A percentile compares a stretch with the other conserved stretches of the same genome.
These are phyloP conservation scores for Auriculariales sp. DNA, from an alignment of 768 basidiomycete species.

Conservation along the genomic window DNA sequence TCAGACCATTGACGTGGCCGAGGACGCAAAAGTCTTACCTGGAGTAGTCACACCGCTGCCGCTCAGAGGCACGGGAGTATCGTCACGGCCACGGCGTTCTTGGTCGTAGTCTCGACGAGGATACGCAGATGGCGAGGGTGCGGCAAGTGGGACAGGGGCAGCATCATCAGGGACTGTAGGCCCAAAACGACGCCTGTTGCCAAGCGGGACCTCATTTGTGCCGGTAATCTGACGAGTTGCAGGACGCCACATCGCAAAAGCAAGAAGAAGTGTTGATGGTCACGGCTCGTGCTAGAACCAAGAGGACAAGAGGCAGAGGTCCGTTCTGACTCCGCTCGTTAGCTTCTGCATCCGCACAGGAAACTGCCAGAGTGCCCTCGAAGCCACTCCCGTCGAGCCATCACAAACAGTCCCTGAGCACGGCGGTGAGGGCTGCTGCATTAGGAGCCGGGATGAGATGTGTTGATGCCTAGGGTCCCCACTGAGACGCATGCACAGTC, in stretches of 20 bases:
- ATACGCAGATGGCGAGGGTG: constrained; percentile 77
- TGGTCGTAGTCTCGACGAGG: constrained; percentile 30
- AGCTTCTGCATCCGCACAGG: no score
- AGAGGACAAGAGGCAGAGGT: no score
- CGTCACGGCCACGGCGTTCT: background rate
- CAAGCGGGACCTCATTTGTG: constrained; percentile 85
- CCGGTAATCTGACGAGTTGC: constrained; percentile 83
- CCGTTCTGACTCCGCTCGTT: no score
- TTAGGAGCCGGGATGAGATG: no score
- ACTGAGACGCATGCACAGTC: no score
- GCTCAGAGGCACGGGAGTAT: background rate
- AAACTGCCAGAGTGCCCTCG: no score
- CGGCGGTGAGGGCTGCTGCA: no score
- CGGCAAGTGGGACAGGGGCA: constrained; percentile 71
- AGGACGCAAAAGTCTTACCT: constrained; percentile 10
- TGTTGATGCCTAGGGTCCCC: no score
- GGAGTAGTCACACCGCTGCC: constrained; percentile 6
- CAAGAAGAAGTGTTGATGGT: no score
- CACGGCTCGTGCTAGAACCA: no score
- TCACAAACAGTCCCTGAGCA: no score
- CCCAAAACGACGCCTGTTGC: constrained; percentile 81
- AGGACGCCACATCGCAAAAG: constrained; percentile 92
- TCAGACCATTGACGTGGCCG: background rate
- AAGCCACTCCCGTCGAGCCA: no score
- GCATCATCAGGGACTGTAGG: constrained; percentile 71